Conservation (phyloP, 352 stramenopile species). For the Globisporangium cystogenes region DNA sequence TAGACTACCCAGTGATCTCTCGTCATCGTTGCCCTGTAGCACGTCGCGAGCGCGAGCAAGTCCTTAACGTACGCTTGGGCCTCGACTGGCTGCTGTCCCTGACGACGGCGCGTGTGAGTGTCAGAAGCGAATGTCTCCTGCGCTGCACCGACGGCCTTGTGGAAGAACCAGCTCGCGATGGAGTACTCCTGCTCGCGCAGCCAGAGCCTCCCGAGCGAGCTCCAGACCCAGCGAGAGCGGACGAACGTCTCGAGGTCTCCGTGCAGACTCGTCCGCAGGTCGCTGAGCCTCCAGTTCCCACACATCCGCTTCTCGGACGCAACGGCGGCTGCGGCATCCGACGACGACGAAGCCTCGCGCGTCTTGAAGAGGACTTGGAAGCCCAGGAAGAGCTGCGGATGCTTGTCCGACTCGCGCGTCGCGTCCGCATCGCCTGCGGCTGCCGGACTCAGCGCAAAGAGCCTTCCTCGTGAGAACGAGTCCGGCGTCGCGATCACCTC, state of each 20-base stretch:
- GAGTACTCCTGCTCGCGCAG: conserved; percentile 33
- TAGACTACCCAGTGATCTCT: conserved; percentile 11
- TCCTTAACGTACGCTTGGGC: conserved; percentile 12
- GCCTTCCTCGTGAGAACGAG: conserved; percentile 14
- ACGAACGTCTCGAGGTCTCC: conserved; percentile 52
- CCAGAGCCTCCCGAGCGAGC: conserved; percentile 36
- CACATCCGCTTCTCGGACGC: conserved; percentile 7
- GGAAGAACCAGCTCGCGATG: conserved; percentile 41
- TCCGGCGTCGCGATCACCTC: conserved; percentile 26
- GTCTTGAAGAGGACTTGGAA: conserved; percentile 11
- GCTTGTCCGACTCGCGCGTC: conserved; percentile 12
- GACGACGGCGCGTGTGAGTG: background rate
- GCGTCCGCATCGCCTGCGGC: background rate
- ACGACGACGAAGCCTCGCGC: background rate
- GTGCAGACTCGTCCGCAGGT: conserved; percentile 34
- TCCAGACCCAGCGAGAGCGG: conserved; percentile 47
- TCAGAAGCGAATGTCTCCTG: background rate
- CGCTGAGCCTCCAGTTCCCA: conserved; percentile 41
- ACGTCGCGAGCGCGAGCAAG: conserved; percentile 28
- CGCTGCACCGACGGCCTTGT: conserved; percentile 15
- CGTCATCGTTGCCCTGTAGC: conserved; percentile 30
- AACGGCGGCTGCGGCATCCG: background rate
- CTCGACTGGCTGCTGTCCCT: background rate
- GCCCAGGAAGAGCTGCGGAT: conserved; percentile 10
- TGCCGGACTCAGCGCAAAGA: conserved; percentile 4